These are phyloP conservation scores for Sapria himalayana DNA, from an alignment of 345 rosid genomes.

Conservation along the genomic window DNA sequence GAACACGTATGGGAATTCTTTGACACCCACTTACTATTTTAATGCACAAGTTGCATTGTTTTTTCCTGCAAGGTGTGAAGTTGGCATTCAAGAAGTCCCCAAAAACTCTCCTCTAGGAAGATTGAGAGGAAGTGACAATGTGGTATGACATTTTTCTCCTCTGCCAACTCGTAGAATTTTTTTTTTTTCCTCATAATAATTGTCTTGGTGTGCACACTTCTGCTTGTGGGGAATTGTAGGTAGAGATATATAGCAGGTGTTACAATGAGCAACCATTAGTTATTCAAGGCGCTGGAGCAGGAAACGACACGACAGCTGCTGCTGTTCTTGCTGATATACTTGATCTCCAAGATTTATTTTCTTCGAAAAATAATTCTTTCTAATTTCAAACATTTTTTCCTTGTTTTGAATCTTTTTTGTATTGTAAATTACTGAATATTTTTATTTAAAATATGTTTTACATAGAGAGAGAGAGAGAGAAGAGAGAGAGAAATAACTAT, in stretches of 20 bases:
- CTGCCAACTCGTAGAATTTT: background rate
- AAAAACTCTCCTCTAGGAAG: conserved; percentile 69
- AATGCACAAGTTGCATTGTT: too few species aligned
- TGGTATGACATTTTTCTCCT: conserved; percentile 24
- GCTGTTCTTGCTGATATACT: conserved; percentile 83
- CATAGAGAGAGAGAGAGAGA: too few species aligned
- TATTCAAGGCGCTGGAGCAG: conserved; percentile 97
- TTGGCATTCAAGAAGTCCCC: conserved; percentile 79
- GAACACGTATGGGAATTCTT: too few species aligned
- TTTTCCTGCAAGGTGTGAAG: conserved; percentile 39
- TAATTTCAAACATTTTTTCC: too few species aligned
- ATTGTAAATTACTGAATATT: too few species aligned
- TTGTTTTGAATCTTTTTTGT: too few species aligned
- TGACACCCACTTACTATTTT: too few species aligned
- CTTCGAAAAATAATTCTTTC: conserved; percentile 16
- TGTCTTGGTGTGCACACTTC: background rate
- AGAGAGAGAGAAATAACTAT: too few species aligned
- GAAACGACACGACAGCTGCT: conserved; percentile 86
- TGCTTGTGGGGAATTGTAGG: conserved; percentile 21
- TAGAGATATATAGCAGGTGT: conserved; percentile 73
- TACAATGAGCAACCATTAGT: conserved; percentile 60
- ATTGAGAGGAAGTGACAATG: conserved; percentile 83
- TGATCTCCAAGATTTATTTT: conserved; percentile 70
- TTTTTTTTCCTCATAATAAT: background rate
- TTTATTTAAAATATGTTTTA: too few species aligned